Evolutionary conservation across 1,284 basidiomycete genomes (phyloP).

Genomic region (Heterobasidion occidentale): DNA sequence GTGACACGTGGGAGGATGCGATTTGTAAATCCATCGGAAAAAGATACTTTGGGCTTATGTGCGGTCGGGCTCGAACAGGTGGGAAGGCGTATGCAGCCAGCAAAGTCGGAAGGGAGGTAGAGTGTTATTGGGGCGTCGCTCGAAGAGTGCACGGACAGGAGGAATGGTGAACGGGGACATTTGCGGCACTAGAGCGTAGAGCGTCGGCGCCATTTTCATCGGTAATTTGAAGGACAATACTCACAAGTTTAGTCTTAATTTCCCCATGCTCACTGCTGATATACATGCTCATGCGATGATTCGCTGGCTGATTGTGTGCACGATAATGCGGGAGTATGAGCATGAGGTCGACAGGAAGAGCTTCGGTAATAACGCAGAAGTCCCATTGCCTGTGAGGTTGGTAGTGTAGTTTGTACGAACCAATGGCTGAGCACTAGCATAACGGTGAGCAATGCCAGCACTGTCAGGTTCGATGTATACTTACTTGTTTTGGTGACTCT

Average conservation of each 20-base stretch:
- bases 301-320: conserved; percentile 58
- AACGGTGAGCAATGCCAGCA: background rate
- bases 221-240: conserved; percentile 18
- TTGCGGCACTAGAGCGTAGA: conserved; percentile 48
- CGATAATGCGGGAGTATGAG: conserved; percentile 70
- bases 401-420: conserved; percentile 53
- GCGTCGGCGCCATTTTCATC: conserved; percentile 2
- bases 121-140: conserved; percentile 55
- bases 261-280: conserved; percentile 41
- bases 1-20: conserved; percentile 53
- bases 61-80: conserved; percentile 10
- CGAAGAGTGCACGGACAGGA: conserved; percentile 50
- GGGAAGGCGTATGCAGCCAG: conserved; percentile 51
- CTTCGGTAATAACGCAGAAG: conserved; percentile 43
- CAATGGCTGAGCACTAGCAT: conserved; percentile 14
- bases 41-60: conserved; percentile 34
- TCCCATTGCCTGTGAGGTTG: conserved; percentile 50
- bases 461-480: background rate
- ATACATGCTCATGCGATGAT: conserved; percentile 63
- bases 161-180: conserved; percentile 52
- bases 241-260: conserved; percentile 63
- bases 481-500: conserved; percentile 5
- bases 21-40: conserved; percentile 68
- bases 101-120: conserved; percentile 73
- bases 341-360: conserved; percentile 49